These are phyloP conservation scores for Heliamphora exappendiculata DNA, from an alignment of 148 eudicot genomes.

Conservation along the genomic window DNA sequence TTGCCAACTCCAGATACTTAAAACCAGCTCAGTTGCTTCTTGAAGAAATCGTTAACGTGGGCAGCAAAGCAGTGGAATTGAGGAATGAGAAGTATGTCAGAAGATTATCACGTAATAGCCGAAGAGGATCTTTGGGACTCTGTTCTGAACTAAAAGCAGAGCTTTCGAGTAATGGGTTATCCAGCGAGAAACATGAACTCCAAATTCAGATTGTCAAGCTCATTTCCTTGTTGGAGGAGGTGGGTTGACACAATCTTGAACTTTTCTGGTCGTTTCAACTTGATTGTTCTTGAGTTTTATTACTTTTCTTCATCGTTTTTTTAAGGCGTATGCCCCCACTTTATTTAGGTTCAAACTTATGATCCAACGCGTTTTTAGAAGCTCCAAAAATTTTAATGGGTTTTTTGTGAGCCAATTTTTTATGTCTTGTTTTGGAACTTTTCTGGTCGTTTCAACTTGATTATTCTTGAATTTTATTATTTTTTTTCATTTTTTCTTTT, in stretches of 20 bases:
- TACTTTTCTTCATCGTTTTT: not conserved
- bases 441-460: not conserved
- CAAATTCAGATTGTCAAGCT: constrained; percentile 65
- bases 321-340: too few species aligned
- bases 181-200: constrained; percentile 47
- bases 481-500: not conserved
- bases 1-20: constrained; percentile 51
- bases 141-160: constrained; percentile 54
- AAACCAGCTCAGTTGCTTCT: constrained; percentile 73
- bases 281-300: not conserved
- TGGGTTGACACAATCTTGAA: constrained; percentile 15
- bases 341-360: too few species aligned
- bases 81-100: constrained; percentile 34
- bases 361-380: too few species aligned
- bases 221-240: constrained; percentile 78
- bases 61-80: constrained; percentile 36
- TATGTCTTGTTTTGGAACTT: too few species aligned
- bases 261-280: not conserved
- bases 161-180: constrained; percentile 34
- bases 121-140: constrained; percentile 29
- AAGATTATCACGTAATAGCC: constrained; percentile 41
- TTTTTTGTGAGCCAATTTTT: too few species aligned
- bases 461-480: not conserved
- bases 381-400: too few species aligned
- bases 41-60: constrained; percentile 55